Conservation (phyloP, 805 yeast genomes). For the Saccharomycopsis amapae region DNA sequence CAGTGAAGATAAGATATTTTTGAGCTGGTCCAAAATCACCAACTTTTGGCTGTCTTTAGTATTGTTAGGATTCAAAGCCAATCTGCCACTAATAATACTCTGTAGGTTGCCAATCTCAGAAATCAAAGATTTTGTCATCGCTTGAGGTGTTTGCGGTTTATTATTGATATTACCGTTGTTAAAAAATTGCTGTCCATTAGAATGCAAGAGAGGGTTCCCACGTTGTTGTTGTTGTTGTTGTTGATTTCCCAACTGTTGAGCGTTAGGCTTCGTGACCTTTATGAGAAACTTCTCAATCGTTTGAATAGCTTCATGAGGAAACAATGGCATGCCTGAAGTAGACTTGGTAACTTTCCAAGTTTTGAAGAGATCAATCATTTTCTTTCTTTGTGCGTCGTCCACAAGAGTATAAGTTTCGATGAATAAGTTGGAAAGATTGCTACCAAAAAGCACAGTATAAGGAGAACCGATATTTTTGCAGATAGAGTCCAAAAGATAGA, state of each 20-base stretch:
- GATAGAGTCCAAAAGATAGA: slow-evolving; percentile 84
- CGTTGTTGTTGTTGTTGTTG: slow-evolving; percentile 27
- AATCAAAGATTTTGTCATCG: slow-evolving; percentile 27
- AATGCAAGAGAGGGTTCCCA: slow-evolving; percentile 6
- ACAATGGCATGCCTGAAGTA: slow-evolving; percentile 59
- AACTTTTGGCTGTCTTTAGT: slow-evolving; percentile 20
- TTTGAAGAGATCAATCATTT: slow-evolving; percentile 68
- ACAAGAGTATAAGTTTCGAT: slow-evolving; percentile 74
- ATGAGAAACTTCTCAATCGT: slow-evolving; percentile 69
- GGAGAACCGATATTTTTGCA: slow-evolving; percentile 89
- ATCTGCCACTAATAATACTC: slow-evolving; percentile 29
- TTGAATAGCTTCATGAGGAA: slow-evolving; percentile 61
- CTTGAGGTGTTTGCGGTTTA: neutral
- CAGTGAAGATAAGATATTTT: slow-evolving; percentile 25
- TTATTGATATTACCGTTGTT: slow-evolving; percentile 3
- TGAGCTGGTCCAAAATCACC: slow-evolving; percentile 13
- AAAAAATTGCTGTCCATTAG: neutral
- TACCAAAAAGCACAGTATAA: slow-evolving; percentile 71
- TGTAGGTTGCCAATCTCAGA: slow-evolving; percentile 32
- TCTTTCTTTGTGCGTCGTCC: slow-evolving; percentile 64
- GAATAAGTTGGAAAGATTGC: slow-evolving; percentile 61
- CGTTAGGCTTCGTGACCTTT: slow-evolving; percentile 37
- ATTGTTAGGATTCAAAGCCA: slow-evolving; percentile 29
- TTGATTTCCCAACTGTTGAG: slow-evolving; percentile 20
- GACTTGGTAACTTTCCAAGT: slow-evolving; percentile 78